Conservation (phyloP, 768 basidiomycete species). For the Lactifluus volemus region DNA sequence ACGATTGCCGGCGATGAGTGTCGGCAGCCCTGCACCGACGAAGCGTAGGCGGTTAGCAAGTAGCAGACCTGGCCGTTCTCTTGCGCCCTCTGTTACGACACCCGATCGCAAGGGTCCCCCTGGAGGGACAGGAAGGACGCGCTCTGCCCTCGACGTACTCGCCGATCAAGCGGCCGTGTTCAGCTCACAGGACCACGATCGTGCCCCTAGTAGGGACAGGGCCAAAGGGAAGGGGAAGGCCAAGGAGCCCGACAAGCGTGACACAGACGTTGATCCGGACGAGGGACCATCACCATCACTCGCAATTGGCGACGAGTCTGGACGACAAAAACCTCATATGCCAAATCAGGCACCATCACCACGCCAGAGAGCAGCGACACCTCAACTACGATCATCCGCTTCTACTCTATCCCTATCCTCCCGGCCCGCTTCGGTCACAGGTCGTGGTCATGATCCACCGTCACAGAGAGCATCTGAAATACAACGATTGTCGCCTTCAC, state of each 20-base stretch:
- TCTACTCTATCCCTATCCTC: neutral
- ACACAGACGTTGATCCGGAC: neutral
- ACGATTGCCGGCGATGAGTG: constrained; percentile 22
- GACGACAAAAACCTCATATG: neutral
- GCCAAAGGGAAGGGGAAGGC: constrained; percentile 14
- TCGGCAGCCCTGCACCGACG: constrained; percentile 30
- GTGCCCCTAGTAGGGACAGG: constrained; percentile 14
- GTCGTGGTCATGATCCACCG: neutral
- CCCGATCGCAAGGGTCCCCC: neutral
- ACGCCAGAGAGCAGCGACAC: neutral
- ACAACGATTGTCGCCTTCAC: neutral
- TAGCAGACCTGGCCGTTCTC: constrained; percentile 2
- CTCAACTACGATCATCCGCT: neutral
- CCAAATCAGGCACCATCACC: neutral
- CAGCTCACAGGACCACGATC: constrained; percentile 29
- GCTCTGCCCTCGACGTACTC: constrained; percentile 53
- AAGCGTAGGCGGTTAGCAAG: constrained; percentile 30
- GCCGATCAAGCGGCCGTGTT: constrained; percentile 59
- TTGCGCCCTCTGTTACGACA: neutral
- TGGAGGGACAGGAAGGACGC: constrained; percentile 2
- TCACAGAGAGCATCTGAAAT: neutral
- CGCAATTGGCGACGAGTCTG: neutral
- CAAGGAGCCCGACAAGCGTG: neutral
- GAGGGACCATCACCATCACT: neutral
- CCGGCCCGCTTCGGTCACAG: neutral